Conservation (phyloP, 257 asterid genomes). For the Solanum chiquidenum region DNA sequence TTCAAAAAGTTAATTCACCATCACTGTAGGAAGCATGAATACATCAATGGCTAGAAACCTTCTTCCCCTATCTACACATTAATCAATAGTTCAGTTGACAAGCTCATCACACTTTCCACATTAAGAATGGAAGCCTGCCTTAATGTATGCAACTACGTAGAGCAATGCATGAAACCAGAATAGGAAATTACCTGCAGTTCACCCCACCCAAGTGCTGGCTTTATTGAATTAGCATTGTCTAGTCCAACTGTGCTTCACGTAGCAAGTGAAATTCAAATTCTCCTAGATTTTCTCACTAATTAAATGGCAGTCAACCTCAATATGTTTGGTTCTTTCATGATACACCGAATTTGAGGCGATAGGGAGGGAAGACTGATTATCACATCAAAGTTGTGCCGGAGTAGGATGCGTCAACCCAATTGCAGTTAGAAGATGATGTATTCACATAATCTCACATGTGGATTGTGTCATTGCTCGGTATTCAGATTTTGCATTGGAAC, state of each 20-base stretch:
- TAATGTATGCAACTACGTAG: background rate
- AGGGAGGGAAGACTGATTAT: background rate
- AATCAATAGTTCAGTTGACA: background rate
- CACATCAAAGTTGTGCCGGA: background rate
- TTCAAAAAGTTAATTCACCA: background rate
- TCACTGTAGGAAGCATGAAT: background rate
- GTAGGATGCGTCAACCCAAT: background rate
- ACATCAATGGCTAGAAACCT: background rate
- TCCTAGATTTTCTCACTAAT: background rate
- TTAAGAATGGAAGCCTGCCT: background rate
- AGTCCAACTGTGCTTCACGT: background rate
- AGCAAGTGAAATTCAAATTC: background rate
- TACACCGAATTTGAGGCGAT: background rate
- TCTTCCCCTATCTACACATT: background rate
- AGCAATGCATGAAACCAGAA: background rate
- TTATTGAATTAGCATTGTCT: background rate
- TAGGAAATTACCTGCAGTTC: background rate
- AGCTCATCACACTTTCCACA: background rate
- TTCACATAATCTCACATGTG: background rate
- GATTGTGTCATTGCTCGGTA: background rate
- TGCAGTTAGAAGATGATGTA: background rate
- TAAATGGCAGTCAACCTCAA: background rate
- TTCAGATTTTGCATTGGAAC: background rate
- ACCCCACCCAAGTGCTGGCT: too few relatives aligned
- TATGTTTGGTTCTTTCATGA: background rate